Base-by-base conservation (phyloP, 1,284 basidiomycete species). In the Ustilago shanxiensis region DNA sequence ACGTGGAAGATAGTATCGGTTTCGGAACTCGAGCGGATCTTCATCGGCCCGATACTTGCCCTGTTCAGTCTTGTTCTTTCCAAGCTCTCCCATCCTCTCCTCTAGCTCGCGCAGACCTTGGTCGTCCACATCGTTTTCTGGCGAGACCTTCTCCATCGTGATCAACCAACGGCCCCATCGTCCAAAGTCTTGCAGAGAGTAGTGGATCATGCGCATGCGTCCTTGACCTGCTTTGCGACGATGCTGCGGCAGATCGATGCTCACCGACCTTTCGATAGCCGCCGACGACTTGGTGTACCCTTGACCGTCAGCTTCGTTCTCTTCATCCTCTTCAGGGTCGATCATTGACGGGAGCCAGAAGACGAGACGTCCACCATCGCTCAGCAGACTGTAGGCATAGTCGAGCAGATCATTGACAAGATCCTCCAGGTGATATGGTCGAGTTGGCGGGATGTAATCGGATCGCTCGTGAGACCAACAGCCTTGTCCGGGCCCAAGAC, bases 151-250 rank as follows among this genome's bases (percentile, higher is more conserved):
- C 60, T 83, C 76, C 61, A 83, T 63, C 6, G 81, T 83, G 52
- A 83, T 83, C 14, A 85, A 66, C 72, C 82, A 79, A 70, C 96
- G 89, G 2, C 95, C 95, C 96, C 96, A 99, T 41, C 92, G 92
- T 14, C 95, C 95, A 85, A 98, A 99, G 84, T 94, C 92, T 87
- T 99, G 96, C 77, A 95, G 87, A 49, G 93, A 95, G 84, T 98
- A 97, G 0, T 93, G 92, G 31, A 95, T 63, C 66, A 77, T 63
- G 13, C 70, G 70, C 75, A 77, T 77, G 26, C 75, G 59, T 33
- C 75, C 75, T 20, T 72, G 56, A 1, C 75, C 75, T n/a, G 66
- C 61, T 33, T 62, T 54, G 20, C 75, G 66, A 22, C 67, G 66
- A 41, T 77, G 75, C 41, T 66, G 66, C 22, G 75, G 75, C 60